Conservation (phyloP, 495 filamentous ascomycete species). For the Trichoderma gamsii region DNA sequence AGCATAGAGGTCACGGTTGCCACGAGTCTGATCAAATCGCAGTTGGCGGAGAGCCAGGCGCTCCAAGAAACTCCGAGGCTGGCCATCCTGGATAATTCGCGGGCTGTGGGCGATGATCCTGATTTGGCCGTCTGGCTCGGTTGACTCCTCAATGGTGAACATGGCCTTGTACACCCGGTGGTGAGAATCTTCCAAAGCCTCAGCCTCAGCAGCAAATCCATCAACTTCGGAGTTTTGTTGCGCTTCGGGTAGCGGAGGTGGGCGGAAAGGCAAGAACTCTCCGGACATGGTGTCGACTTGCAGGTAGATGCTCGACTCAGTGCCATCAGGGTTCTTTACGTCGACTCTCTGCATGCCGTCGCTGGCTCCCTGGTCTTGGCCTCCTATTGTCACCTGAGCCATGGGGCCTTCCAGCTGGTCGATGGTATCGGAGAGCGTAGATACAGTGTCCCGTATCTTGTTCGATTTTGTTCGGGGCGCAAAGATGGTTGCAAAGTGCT, state of each 20-base stretch:
- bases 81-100: conserved; percentile 39
- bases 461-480: conserved; percentile 47
- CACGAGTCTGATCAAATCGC: conserved; percentile 40
- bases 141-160: conserved; percentile 75
- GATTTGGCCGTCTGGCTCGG: conserved; percentile 61
- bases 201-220: conserved; percentile 27
- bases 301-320: conserved; percentile 37
- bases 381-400: conserved; percentile 29
- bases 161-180: conserved; percentile 70
- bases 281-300: conserved; percentile 43
- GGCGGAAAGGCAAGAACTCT: conserved; percentile 68
- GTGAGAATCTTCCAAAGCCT: conserved; percentile 30
- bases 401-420: conserved; percentile 62
- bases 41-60: conserved; percentile 46
- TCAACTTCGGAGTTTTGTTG: conserved; percentile 39
- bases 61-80: conserved; percentile 42
- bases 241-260: conserved; percentile 67
- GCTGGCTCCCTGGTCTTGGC: conserved; percentile 26
- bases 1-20: conserved; percentile 46
- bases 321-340: conserved; percentile 48
- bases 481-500: conserved; percentile 79
- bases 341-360: conserved; percentile 32
- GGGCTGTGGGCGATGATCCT: conserved; percentile 48
- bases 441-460: conserved; percentile 60
- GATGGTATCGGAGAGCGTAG: conserved; percentile 68